A percentile compares a stretch with the other conserved stretches of the same genome.
Evolutionary conservation across 2,329 filamentous ascomycete species (phyloP).

Genomic region (Exophiala alcalophila): DNA sequence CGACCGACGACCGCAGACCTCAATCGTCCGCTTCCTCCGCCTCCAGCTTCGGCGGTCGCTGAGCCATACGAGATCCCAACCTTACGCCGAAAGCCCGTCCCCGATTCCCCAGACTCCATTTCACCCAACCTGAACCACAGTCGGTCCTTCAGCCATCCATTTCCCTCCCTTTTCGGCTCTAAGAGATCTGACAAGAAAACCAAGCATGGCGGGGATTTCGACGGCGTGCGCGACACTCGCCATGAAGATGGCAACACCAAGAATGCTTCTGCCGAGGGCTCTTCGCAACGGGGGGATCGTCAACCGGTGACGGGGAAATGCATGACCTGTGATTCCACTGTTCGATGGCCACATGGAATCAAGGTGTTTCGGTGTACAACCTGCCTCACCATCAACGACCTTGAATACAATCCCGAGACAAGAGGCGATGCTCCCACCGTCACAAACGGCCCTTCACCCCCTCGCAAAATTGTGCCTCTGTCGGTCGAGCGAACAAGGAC

Average conservation of each 20-base stretch:
- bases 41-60: constrained; percentile 21
- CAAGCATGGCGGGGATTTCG: constrained; percentile 38
- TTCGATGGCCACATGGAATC: constrained; percentile 73
- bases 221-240: constrained; percentile 43
- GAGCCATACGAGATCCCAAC: constrained; percentile 32
- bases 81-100: constrained; percentile 25
- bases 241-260: constrained; percentile 37
- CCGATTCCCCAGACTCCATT: constrained; percentile 17
- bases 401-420: constrained; percentile 49
- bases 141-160: constrained; percentile 76
- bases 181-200: constrained; percentile 55
- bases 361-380: constrained; percentile 77
- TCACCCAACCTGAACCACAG: constrained; percentile 44
- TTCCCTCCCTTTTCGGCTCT: constrained; percentile 66
- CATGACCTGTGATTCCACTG: constrained; percentile 78
- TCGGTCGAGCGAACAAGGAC: constrained; percentile 59
- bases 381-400: constrained; percentile 80
- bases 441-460: constrained; percentile 6
- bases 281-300: constrained; percentile 39
- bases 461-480: constrained; percentile 42
- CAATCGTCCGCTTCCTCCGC: constrained; percentile 27
- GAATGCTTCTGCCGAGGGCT: constrained; percentile 28
- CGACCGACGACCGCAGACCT: constrained; percentile 19
- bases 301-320: constrained; percentile 70
- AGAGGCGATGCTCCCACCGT: neutral